phyloP scores from a whole-genome alignment of 257 asterid genomes.

The Capsicum baccatum region DNA sequence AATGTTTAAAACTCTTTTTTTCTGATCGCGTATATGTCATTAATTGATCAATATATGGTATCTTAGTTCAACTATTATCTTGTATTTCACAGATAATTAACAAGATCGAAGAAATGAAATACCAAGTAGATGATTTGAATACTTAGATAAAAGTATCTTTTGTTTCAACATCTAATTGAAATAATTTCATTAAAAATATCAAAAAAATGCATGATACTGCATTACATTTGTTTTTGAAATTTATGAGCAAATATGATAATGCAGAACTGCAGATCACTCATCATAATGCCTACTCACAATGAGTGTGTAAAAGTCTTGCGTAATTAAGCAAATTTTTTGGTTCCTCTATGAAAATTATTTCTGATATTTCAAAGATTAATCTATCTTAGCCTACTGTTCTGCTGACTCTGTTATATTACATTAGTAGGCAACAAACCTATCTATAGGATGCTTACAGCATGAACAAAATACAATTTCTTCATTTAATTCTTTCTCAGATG shows the following conservation, averaged over 20 bases:
- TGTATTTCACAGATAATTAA: background rate
- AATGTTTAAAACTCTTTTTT: background rate
- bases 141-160: background rate
- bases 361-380: conserved; percentile 18
- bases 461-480: conserved; percentile 50
- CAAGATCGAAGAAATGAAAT: background rate
- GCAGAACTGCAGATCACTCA: conserved; percentile 15
- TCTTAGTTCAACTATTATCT: background rate
- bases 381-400: background rate
- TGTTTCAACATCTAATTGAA: background rate
- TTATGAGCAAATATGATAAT: background rate
- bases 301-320: background rate
- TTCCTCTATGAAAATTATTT: background rate
- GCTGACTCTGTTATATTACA: conserved; percentile 47
- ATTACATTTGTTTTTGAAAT: conserved; percentile 9
- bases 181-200: background rate
- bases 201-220: background rate
- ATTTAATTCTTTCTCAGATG: conserved; percentile 57
- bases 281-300: background rate
- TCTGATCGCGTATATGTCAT: background rate
- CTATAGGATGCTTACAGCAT: conserved; percentile 52
- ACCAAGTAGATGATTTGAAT: too few relatives aligned
- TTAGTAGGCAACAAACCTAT: conserved; percentile 61
- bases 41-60: background rate
- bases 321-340: background rate